phyloP scores from a whole-genome alignment of 805 yeast genomes.

The Candida saitoana region DNA sequence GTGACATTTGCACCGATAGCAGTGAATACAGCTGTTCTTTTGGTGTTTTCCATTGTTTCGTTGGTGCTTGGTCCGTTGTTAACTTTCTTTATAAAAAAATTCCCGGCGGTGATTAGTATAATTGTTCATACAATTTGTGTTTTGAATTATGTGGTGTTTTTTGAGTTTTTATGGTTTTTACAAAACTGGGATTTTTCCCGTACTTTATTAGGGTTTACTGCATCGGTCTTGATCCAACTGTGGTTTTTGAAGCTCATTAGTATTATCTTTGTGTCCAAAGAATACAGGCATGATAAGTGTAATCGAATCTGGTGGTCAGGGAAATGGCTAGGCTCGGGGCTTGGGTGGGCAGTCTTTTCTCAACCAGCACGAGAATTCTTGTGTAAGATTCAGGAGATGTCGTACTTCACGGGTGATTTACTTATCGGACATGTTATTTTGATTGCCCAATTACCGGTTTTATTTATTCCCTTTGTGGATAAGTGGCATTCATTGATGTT shows the following conservation, averaged over 20 bases:
- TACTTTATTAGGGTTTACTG: constrained; percentile 58
- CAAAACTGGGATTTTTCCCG: constrained; percentile 65
- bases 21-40: constrained; percentile 38
- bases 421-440: constrained; percentile 55
- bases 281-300: constrained; percentile 54
- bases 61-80: constrained; percentile 47
- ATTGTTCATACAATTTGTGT: constrained; percentile 53
- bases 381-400: constrained; percentile 62
- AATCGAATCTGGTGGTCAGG: constrained; percentile 68
- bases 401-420: constrained; percentile 65
- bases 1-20: constrained; percentile 46
- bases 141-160: constrained; percentile 48
- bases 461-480: constrained; percentile 61
- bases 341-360: constrained; percentile 57
- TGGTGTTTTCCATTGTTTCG: constrained; percentile 43
- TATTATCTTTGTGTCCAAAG: constrained; percentile 53
- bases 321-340: constrained; percentile 57
- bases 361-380: constrained; percentile 64
- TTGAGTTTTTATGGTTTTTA: constrained; percentile 61
- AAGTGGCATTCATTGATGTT: constrained; percentile 63
- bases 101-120: constrained; percentile 53
- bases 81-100: constrained; percentile 37
- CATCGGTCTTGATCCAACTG: constrained; percentile 52
- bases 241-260: constrained; percentile 52
- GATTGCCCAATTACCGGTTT: constrained; percentile 55